Evolutionary conservation across 2,329 filamentous ascomycete species (phyloP).

Genomic region (Exophiala oligosperma): DNA sequence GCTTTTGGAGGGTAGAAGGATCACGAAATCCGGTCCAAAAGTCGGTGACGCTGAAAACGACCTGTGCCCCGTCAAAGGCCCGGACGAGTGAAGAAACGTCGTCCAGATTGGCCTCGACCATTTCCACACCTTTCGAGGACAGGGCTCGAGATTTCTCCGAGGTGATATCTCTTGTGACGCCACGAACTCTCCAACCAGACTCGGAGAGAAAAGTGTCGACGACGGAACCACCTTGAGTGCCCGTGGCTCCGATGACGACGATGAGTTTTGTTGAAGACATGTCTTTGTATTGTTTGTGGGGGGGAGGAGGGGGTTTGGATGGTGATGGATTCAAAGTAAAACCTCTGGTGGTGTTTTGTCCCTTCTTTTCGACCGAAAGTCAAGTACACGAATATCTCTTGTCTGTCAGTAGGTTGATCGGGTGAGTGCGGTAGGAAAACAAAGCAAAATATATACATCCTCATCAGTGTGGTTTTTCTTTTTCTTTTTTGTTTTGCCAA

Average conservation of each 20-base stretch:
- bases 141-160: conserved; percentile 29
- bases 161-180: conserved; percentile 34
- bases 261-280: conserved; percentile 33
- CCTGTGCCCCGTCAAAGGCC: conserved; percentile 45
- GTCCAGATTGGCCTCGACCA: conserved; percentile 35
- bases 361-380: too few relatives aligned
- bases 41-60: conserved; percentile 58
- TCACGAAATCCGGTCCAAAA: conserved; percentile 56
- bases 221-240: conserved; percentile 48
- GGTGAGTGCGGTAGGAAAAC: too few relatives aligned
- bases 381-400: too few relatives aligned
- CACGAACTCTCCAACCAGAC: conserved; percentile 35
- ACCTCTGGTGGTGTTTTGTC: too few relatives aligned
- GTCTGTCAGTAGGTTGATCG: too few relatives aligned
- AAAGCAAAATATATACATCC: too few relatives aligned
- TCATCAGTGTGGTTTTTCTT: too few relatives aligned
- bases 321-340: too few relatives aligned
- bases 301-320: too few relatives aligned
- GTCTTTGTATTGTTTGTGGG: too few relatives aligned
- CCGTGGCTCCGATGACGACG: conserved; percentile 54
- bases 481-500: too few relatives aligned
- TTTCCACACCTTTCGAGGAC: conserved; percentile 30
- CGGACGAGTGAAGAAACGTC: conserved; percentile 31
- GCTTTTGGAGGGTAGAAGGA: conserved; percentile 36
- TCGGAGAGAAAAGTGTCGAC: conserved; percentile 29